These are phyloP conservation scores for Desmodesmus armatus DNA, from an alignment of 139 green algal species.

Conservation along the genomic window DNA sequence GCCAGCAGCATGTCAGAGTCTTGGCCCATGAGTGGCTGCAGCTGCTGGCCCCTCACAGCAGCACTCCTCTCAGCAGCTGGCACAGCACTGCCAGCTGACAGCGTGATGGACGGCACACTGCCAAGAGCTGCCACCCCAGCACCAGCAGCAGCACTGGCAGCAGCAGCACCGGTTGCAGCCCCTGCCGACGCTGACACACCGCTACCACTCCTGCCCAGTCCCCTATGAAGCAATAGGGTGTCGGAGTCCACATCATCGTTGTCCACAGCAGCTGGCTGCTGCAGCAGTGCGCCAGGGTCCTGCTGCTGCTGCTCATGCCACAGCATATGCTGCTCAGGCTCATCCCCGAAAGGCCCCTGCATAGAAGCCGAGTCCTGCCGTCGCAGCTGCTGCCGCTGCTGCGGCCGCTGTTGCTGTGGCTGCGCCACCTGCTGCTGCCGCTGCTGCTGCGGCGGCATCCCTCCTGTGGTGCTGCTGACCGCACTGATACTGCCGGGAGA, in stretches of 20 bases:
- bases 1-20: slow-evolving; percentile 32
- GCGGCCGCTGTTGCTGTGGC: not conserved
- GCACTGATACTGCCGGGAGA: not conserved
- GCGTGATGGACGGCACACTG: not conserved
- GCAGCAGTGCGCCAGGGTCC: not conserved
- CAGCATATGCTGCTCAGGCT: slow-evolving; percentile 8
- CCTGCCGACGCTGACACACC: not conserved
- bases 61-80: not conserved
- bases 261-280: slow-evolving; percentile 5
- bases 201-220: slow-evolving; percentile 4
- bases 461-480: not conserved
- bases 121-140: not conserved
- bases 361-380: slow-evolving; percentile 19
- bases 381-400: not conserved
- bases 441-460: not conserved
- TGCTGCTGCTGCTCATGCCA: slow-evolving; percentile 12
- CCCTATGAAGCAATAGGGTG: not conserved
- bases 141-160: not conserved
- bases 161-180: not conserved
- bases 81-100: not conserved
- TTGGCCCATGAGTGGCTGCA: slow-evolving; percentile 14
- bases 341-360: slow-evolving; percentile 22
- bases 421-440: not conserved
- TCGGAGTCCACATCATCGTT: slow-evolving; percentile 32
- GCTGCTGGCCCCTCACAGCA: not conserved